phyloP scores from a whole-genome alignment of 2,329 filamentous ascomycete genomes.

The Sporothrix globosa region DNA sequence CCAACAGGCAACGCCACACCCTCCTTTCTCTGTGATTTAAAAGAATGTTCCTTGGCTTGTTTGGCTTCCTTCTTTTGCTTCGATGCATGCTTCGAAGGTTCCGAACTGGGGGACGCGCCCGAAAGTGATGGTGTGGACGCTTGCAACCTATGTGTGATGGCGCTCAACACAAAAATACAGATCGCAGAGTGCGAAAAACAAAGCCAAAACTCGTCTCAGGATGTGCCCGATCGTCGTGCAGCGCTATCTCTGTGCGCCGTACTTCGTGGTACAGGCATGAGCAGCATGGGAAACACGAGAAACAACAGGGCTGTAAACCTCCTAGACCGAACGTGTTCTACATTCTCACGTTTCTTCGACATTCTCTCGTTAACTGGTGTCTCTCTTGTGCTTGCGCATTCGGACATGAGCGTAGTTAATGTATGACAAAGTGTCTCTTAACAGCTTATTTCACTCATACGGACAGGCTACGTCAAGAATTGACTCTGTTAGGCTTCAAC shows the following conservation, averaged over 20 bases:
- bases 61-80: conserved; percentile 19
- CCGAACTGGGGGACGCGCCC: neutral
- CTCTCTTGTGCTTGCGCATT: too few relatives aligned
- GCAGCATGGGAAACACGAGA: too few relatives aligned
- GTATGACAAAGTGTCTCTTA: neutral
- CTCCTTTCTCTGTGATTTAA: neutral
- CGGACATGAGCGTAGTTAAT: neutral
- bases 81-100: conserved; percentile 22
- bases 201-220: neutral
- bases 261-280: neutral
- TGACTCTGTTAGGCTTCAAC: neutral
- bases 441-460: neutral
- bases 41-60: neutral
- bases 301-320: too few relatives aligned
- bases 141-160: neutral
- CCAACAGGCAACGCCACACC: neutral
- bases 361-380: too few relatives aligned
- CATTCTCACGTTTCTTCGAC: too few relatives aligned
- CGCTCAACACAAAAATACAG: neutral
- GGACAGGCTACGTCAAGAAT: neutral
- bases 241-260: conserved; percentile 10
- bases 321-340: too few relatives aligned
- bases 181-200: neutral
- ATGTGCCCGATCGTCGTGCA: neutral
- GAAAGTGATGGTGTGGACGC: neutral